Evolutionary conservation across 257 asterid genomes (phyloP), one percentile per base, ranked within the genome.

Genomic region (Linderniella brevidens): DNA sequence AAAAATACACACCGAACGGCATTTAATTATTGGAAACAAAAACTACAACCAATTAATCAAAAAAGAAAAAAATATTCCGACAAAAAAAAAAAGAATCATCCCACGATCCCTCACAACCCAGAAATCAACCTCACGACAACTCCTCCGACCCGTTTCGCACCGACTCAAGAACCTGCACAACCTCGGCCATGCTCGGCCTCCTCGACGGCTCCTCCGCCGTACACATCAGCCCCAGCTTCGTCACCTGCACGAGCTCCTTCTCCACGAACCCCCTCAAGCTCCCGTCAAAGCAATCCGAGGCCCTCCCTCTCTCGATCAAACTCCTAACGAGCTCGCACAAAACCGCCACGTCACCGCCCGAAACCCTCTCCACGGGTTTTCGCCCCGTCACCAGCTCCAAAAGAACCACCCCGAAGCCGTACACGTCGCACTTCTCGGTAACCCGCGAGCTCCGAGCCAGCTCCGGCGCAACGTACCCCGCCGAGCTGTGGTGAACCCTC

Each of bases 101-200:
- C n/a, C n/a, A n/a, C n/a, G n/a, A n/a, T n/a, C n/a, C n/a, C n/a
- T n/a, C n/a, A n/a, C n/a, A n/a, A n/a, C n/a, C n/a, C n/a, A n/a
- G 14, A 38, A 38, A 38, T 38, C n/a, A n/a, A n/a, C 43, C 43
- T 38, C 49, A 19, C 64, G 52, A 67, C 47, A 68, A 64, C 45
- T 64, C 80, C 45, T 64, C 80, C 10, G 66, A 68, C 49, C 85
- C 94, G 59, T 80, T 84, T 52, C 93, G 67, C 55, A 84, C 65
- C 41, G 94, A 70, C 61, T 86, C 96, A 10, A 86, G 94, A 74
- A 86, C 76, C 65, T 86, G 94, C 50, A 82, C 92, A 13, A 72
- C 94, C 66, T 86, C 96, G 38, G 93, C 94, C 92, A 86, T 86
- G 71, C 82, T 86, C 20, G 96, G 94, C 57, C 96, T 74, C 70